Conservation (phyloP, 106 monocot species). For the Narthecium ossifragum region DNA sequence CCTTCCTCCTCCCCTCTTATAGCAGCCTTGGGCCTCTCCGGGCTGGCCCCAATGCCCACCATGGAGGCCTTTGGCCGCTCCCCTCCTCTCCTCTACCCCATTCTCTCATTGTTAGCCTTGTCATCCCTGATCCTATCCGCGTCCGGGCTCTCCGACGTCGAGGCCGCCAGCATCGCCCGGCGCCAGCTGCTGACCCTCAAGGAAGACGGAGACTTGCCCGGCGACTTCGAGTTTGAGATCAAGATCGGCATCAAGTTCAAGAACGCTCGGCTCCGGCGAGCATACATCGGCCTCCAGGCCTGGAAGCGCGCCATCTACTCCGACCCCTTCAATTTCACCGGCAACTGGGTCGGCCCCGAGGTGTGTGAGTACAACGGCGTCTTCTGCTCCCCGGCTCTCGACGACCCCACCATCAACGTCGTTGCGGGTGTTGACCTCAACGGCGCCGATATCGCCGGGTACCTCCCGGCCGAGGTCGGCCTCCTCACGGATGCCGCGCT, state of each 20-base stretch:
- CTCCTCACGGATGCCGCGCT: constrained; percentile 33
- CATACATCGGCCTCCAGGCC: constrained; percentile 4
- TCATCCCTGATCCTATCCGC: background rate
- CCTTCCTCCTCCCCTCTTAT: background rate
- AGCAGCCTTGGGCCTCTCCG: constrained; percentile 8
- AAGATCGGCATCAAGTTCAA: constrained; percentile 7
- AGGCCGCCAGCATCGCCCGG: constrained; percentile 8
- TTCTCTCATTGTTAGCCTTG: background rate
- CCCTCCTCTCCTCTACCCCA: background rate
- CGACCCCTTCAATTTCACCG: constrained; percentile 3
- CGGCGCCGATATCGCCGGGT: constrained; percentile 41
- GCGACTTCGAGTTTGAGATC: constrained; percentile 10
- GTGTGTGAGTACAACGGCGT: constrained; percentile 8
- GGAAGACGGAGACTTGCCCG: constrained; percentile 2
- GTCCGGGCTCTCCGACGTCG: constrained; percentile 1
- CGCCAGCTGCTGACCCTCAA: constrained; percentile 11
- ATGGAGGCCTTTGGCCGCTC: constrained; percentile 7
- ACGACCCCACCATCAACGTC: constrained; percentile 6
- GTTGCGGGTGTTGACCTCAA: constrained; percentile 33
- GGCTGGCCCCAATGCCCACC: constrained; percentile 13
- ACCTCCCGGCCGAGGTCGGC: constrained; percentile 40
- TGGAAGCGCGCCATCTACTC: constrained; percentile 6
- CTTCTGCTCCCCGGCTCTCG: constrained; percentile 3
- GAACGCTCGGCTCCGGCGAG: constrained; percentile 1
- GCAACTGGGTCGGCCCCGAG: constrained; percentile 8